phyloP scores from a whole-genome alignment of 2,329 filamentous ascomycete genomes.

The Reticulascus tulasneorum region DNA sequence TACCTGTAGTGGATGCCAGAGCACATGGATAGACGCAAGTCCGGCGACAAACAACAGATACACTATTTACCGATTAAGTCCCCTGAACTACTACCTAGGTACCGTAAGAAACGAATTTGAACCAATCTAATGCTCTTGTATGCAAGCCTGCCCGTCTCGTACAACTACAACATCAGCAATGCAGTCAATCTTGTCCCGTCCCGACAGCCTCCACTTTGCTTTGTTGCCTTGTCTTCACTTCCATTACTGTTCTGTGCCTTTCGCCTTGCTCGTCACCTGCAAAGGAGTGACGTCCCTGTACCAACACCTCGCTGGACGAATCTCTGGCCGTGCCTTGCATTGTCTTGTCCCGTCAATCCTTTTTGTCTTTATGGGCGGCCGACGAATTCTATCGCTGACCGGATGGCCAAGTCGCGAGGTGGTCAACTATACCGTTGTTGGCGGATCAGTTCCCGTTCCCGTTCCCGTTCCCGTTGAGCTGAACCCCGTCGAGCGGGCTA shows the following conservation, averaged over 20 bases:
- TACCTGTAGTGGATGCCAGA: no score
- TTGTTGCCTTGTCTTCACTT: slow-evolving; percentile 5
- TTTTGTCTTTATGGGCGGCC: no score
- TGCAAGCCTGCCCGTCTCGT: slow-evolving; percentile 13
- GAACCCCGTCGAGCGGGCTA: slow-evolving; percentile 38
- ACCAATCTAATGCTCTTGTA: slow-evolving; percentile 14
- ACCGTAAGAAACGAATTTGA: slow-evolving; percentile 5
- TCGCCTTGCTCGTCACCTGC: not conserved
- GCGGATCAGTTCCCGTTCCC: no score
- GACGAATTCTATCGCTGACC: no score
- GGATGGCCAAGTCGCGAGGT: no score
- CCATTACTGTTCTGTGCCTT: slow-evolving; percentile 8
- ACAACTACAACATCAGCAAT: slow-evolving; percentile 11
- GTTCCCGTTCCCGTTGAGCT: slow-evolving; percentile 24
- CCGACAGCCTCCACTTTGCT: no score
- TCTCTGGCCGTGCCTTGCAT: not conserved
- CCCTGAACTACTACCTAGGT: no score
- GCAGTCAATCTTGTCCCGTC: not conserved
- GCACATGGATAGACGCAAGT: no score
- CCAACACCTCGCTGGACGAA: not conserved
- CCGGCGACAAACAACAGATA: no score
- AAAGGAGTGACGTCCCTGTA: not conserved
- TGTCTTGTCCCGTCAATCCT: no score
- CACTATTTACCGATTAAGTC: no score
- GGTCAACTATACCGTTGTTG: slow-evolving; percentile 1